Base-by-base conservation (phyloP, 805 yeast genomes). In the Suhomyces sp. region DNA sequence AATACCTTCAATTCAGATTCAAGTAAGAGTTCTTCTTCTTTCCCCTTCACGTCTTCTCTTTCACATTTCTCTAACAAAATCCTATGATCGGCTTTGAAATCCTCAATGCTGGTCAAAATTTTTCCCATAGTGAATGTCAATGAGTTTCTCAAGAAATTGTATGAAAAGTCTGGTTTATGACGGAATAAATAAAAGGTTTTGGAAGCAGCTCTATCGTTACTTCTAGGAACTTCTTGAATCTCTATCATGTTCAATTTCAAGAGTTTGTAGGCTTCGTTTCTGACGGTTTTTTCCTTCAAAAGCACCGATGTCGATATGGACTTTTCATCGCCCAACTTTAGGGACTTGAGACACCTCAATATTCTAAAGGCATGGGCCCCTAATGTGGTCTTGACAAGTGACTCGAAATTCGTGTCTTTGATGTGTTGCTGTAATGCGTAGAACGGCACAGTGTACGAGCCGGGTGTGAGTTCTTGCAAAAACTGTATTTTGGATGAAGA, bases 161-260 rank as follows among this genome's bases (percentile, higher is more conserved):
- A 68, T 8, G 77, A 67, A 17, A 67, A 61, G 4, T 54, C 54
- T 41, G 70, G 71, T 53, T 83, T 84, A 59, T 84, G 87, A 62
- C 90, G 80, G 77, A 90, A 94, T 33, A 92, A 78, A 65, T 83
- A 94, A 27, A 88, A 87, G 1, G 97, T 87, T 59, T 96, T 84
- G 41, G 89, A 84, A 0, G 97, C 96, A 2, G 96, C 92, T 59
- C 98, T 80, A 67, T 94, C 98, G 23, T 84, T 86, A 7, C 96
- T 87, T 62, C 93, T 82, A 10, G 98, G 97, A 27, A 94, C 87
- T 71, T 94, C 99, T 70, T 93, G 98, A 36, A 92, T 79, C 65
- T 93, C 97, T 17, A 92, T 73, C 17, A 88, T 80, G 56, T 92
- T 90, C 57, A 83, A 78, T 50, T 80, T 81, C 26, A 88, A 80